These are phyloP conservation scores for Scheffersomyces ergatensis DNA, from an alignment of 805 yeast species.

Conservation along the genomic window DNA sequence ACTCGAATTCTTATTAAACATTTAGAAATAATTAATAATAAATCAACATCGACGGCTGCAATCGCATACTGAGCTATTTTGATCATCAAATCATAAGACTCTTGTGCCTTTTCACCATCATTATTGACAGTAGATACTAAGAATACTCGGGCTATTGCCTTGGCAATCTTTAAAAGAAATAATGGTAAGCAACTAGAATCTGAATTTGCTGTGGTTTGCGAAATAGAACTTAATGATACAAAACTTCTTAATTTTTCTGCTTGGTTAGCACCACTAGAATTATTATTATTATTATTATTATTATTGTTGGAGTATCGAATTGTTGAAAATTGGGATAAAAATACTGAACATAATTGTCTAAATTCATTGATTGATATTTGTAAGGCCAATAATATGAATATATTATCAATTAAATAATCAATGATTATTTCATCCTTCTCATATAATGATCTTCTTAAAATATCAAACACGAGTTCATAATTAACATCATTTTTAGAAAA, in stretches of 20 bases:
- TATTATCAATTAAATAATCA: constrained; percentile 21
- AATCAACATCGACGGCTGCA: constrained; percentile 25
- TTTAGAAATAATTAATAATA: constrained; percentile 49
- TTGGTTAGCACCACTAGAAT: no score
- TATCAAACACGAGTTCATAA: constrained; percentile 28
- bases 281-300: constrained; percentile 9
- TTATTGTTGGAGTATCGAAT: constrained; percentile 5
- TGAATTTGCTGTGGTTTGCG: background rate
- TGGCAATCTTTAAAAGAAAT: constrained; percentile 18
- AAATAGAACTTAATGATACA: constrained; percentile 19
- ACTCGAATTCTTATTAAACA: constrained; percentile 55
- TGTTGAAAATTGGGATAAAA: background rate
- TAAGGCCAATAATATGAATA: constrained; percentile 21
- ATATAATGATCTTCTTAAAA: constrained; percentile 24
- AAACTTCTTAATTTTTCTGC: constrained; percentile 18
- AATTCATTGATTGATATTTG: constrained; percentile 12
- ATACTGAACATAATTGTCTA: constrained; percentile 10
- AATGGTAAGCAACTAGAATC: background rate
- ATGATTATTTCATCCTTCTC: constrained; percentile 33
- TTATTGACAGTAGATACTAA: constrained; percentile 19
- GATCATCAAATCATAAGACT: constrained; percentile 29
- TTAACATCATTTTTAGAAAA: constrained; percentile 26
- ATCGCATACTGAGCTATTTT: constrained; percentile 35
- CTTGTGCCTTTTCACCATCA: constrained; percentile 21
- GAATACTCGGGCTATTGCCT: constrained; percentile 23